Base-by-base conservation (phyloP, 495 filamentous ascomycete species). In the Neurospora terricola region DNA sequence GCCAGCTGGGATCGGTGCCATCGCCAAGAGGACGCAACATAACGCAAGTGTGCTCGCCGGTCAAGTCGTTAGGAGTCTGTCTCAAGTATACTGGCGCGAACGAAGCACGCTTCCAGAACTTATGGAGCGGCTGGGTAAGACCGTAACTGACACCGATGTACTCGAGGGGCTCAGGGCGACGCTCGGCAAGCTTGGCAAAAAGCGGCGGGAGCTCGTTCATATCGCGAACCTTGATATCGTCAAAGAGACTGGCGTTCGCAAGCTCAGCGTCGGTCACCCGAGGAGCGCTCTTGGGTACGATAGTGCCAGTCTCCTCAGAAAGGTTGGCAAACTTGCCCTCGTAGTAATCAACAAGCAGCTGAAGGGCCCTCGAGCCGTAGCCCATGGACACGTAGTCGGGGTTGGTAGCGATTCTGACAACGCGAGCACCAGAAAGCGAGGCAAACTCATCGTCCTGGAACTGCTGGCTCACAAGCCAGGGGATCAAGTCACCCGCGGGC, bases 391-490 rank as follows among this genome's bases (percentile, higher is more conserved):
- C 86, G 76, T 97, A 98, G 69, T 98, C 94, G 0, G 96, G 96
- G 80, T 98, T 96, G 1, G 96, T 98, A 8, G 96, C 96, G 73
- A 99, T 98, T 27, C 96, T 91, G 37, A 99, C 94, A 54, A 99
- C 84, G 38, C 96, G 89, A 40, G 95, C 96, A 43, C 96, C 96
- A 8, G 94, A 97, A 18, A 98, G 87, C 72, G 92, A 91, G 34
- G 96, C 96, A 76, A 99, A 99, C 71, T 97, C 93, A 75, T 97
- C 93, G 77, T 99, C 96, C 79, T 98, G 96, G 84, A 97, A 99
- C 81, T 99, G 96, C 80, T 98, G 96, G 80, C 92, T 95, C 71
- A 99, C 92, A 54, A 98, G 88, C 96, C 96, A 99, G 2, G 96
- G 96, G 70, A 99, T 99, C 66, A 99, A 84, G 80, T 99, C 96